phyloP scores from a whole-genome alignment of 768 basidiomycete genomes.

The Trametes coccinea region DNA sequence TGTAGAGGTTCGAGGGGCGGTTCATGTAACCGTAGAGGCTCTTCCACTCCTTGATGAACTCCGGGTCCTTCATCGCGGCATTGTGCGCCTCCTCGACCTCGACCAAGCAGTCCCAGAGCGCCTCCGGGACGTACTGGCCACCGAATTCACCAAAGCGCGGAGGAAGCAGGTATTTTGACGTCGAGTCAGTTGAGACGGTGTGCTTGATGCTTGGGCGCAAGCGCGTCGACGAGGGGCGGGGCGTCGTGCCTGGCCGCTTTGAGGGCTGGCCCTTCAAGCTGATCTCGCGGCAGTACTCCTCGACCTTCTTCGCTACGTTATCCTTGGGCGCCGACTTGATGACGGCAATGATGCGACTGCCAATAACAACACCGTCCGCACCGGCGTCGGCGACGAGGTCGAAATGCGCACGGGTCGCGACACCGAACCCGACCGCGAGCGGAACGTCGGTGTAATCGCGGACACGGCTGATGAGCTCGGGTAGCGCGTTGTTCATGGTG shows the following conservation, averaged over 20 bases:
- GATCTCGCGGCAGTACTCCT: constrained; percentile 75
- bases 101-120: constrained; percentile 86
- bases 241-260: constrained; percentile 17
- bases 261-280: constrained; percentile 43
- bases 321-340: constrained; percentile 65
- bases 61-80: constrained; percentile 80
- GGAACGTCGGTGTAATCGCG: constrained; percentile 77
- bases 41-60: constrained; percentile 90
- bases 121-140: constrained; percentile 96
- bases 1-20: constrained; percentile 87
- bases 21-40: constrained; percentile 93
- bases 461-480: constrained; percentile 82
- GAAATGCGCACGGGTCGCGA: constrained; percentile 88
- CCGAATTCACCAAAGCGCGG: constrained; percentile 93
- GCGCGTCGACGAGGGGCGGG: constrained; percentile 24
- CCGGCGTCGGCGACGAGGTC: constrained; percentile 81
- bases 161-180: constrained; percentile 53
- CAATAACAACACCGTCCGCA: constrained; percentile 96
- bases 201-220: constrained; percentile 35
- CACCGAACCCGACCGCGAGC: constrained; percentile 95
- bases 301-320: constrained; percentile 54
- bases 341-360: constrained; percentile 79
- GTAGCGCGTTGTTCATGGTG: constrained; percentile 72
- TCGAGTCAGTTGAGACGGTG: constrained; percentile 33
- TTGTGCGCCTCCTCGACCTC: constrained; percentile 94